Percentiles rank a stretch among this genome's conserved stretches.
Conservation (phyloP, 495 filamentous ascomycete genomes). For the Wilcoxina mikolae region DNA sequence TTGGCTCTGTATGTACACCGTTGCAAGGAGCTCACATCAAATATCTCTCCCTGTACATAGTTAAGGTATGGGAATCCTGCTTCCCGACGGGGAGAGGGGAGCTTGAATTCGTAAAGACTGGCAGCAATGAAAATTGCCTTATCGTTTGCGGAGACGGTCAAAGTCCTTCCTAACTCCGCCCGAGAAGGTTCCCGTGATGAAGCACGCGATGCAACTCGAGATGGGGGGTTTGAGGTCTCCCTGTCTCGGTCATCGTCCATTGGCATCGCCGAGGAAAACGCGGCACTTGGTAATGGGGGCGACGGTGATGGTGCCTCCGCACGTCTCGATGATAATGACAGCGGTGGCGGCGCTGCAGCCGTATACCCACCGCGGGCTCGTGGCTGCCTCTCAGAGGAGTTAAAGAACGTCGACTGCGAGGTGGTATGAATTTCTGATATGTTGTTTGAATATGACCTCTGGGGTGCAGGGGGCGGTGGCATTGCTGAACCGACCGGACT, state of each 20-base stretch:
- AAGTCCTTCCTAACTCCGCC: slow-evolving; percentile 21
- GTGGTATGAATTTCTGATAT: not conserved
- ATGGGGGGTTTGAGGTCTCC: slow-evolving; percentile 18
- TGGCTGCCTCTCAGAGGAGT: not conserved
- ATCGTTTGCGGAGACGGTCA: slow-evolving; percentile 26
- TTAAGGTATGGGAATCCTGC: slow-evolving; percentile 92
- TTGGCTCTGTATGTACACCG: not conserved
- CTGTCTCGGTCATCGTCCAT: slow-evolving; percentile 44
- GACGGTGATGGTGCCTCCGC: slow-evolving; percentile 16
- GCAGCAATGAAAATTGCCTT: slow-evolving; percentile 75
- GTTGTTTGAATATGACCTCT: slow-evolving; percentile 19
- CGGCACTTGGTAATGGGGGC: slow-evolving; percentile 10
- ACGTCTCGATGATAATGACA: not conserved
- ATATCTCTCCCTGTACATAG: slow-evolving; percentile 76
- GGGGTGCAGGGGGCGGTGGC: slow-evolving; percentile 14
- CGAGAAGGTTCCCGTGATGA: slow-evolving; percentile 27
- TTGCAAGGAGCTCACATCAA: slow-evolving; percentile 42
- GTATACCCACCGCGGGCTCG: not conserved
- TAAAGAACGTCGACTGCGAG: not conserved
- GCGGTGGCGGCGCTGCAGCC: not conserved
- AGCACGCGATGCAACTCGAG: slow-evolving; percentile 18
- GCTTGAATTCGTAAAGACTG: slow-evolving; percentile 90
- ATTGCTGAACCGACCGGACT: slow-evolving; percentile 1
- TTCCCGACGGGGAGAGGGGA: slow-evolving; percentile 77
- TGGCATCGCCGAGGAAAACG: slow-evolving; percentile 78